Evolutionary conservation across 768 basidiomycete genomes (phyloP).

Genomic region (Kwoniella sp.): DNA sequence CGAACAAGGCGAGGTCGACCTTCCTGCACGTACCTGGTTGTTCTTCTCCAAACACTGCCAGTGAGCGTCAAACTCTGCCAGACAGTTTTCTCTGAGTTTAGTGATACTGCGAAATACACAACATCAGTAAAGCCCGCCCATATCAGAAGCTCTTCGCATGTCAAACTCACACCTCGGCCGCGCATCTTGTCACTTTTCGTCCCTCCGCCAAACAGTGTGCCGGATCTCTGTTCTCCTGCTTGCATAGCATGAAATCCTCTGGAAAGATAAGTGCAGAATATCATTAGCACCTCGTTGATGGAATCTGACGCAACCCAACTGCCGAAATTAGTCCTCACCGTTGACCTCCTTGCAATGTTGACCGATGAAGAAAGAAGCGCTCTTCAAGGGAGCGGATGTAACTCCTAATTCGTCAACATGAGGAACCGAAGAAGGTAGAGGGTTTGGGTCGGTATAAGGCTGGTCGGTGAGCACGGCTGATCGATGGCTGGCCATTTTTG

Average conservation of each 20-base stretch:
- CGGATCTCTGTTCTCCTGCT: conserved; percentile 84
- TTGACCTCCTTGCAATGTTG: conserved; percentile 94
- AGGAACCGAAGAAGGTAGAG: conserved; percentile 61
- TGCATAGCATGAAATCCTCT: conserved; percentile 99
- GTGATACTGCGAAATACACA: conserved; percentile 64
- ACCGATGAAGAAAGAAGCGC: conserved; percentile 95
- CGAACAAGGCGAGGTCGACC: too few species aligned
- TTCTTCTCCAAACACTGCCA: conserved; percentile 92
- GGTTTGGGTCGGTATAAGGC: conserved; percentile 56
- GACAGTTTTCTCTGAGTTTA: conserved; percentile 91
- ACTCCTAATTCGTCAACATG: conserved; percentile 83
- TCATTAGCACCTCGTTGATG: background rate
- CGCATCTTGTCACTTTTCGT: conserved; percentile 90
- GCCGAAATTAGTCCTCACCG: too few species aligned
- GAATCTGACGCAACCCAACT: too few species aligned
- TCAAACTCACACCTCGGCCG: conserved; percentile 77
- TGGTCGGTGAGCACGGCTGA: conserved; percentile 46
- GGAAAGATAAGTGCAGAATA: conserved; percentile 7
- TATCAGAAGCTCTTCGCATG: background rate
- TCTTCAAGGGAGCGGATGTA: conserved; percentile 91
- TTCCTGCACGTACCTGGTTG: conserved; percentile 83
- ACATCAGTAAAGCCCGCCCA: background rate
- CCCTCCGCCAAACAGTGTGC: conserved; percentile 95
- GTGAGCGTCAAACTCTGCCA: conserved; percentile 81
- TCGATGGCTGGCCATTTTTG: conserved; percentile 25